Conservation (phyloP, 805 yeast species). For the Candida stauntonica region DNA sequence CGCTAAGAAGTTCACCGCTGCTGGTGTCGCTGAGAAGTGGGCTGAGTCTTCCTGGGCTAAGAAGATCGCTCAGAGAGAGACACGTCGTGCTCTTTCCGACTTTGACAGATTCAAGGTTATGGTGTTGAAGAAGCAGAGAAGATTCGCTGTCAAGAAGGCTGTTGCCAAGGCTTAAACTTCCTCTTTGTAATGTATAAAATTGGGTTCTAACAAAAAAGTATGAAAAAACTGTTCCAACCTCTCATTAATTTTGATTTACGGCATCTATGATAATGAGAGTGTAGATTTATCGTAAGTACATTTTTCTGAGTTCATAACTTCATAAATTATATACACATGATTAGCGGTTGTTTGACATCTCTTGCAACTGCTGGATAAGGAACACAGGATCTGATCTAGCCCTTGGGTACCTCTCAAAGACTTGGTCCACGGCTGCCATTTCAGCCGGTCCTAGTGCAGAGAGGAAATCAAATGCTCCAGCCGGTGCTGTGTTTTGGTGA, state of each 20-base stretch:
- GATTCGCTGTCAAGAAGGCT: constrained; percentile 92
- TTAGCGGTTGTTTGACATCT: constrained; percentile 5
- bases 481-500: neutral
- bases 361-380: constrained; percentile 20
- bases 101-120: constrained; percentile 99
- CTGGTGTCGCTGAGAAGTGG: constrained; percentile 89
- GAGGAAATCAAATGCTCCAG: constrained; percentile 17
- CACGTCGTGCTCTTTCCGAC: constrained; percentile 90
- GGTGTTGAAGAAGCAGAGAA: constrained; percentile 96
- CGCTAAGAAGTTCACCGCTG: constrained; percentile 89
- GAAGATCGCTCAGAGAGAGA: constrained; percentile 93
- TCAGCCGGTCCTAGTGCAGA: constrained; percentile 17
- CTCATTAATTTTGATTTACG: neutral
- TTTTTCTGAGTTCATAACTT: too few species aligned
- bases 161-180: constrained; percentile 85
- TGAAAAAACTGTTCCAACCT: neutral
- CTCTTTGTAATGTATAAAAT: constrained; percentile 16
- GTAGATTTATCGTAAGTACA: too few species aligned
- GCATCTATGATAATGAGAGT: neutral
- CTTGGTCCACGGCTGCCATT: constrained; percentile 18
- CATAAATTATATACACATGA: neutral
- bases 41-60: constrained; percentile 93
- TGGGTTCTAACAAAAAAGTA: constrained; percentile 7
- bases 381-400: constrained; percentile 20
- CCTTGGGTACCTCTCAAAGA: constrained; percentile 22